Percentiles rank a stretch among this genome's conserved stretches.
phyloP scores from a whole-genome alignment of 345 rosid genomes.

The Populus alba region DNA sequence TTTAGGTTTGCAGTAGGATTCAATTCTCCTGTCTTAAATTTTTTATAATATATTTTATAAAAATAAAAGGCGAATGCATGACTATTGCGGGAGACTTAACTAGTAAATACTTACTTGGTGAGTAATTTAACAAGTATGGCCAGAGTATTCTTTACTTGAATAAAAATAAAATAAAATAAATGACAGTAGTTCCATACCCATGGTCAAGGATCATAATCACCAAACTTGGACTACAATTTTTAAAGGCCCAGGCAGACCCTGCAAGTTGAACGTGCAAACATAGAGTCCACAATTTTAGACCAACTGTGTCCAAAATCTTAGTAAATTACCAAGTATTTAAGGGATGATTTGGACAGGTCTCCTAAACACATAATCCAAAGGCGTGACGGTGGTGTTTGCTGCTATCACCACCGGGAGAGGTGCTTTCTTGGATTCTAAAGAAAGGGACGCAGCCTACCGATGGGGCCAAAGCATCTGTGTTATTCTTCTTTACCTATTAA shows the following conservation, averaged over 20 bases:
- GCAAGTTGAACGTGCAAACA: not conserved
- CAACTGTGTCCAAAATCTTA: not conserved
- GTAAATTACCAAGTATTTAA: not conserved
- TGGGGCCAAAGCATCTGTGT: not conserved
- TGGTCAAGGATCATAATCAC: not conserved
- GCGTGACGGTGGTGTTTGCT: not conserved
- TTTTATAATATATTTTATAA: no score
- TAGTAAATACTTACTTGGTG: not conserved
- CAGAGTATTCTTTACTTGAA: not conserved
- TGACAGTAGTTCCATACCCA: not conserved
- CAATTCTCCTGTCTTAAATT: no score
- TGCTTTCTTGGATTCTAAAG: conserved; percentile 10
- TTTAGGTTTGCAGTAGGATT: no score
- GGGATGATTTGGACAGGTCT: not conserved
- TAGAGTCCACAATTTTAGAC: not conserved
- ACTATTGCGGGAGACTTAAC: no score
- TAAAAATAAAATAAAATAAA: no score
- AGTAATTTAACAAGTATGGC: not conserved
- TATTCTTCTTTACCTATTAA: not conserved
- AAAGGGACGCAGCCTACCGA: conserved; percentile 2
- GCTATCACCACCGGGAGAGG: not conserved
- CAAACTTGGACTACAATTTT: not conserved
- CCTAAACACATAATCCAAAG: not conserved
- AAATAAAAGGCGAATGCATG: no score
- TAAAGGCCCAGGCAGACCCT: not conserved